Evolutionary conservation across 1,284 basidiomycete genomes (phyloP), one percentile per base, ranked within the genome.

Genomic region (Leccinum griseonigrum): DNA sequence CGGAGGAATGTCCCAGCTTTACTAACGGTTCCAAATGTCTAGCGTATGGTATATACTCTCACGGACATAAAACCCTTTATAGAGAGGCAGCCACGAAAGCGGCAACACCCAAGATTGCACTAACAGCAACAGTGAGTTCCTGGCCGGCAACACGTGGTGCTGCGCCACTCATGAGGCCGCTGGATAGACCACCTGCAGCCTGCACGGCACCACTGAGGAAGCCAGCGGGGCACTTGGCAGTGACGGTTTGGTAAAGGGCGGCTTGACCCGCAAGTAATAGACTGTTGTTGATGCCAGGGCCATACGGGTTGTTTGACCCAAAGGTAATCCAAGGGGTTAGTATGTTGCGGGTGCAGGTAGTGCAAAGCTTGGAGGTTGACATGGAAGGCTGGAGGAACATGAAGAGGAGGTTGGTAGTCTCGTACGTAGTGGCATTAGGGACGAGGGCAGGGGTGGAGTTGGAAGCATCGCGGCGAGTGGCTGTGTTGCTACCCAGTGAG

Each of bases 241-340:
- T 74, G 68, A 94, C 79, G 59, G 79, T 84, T 36, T 70, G 70
- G 83, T 91, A 95, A 46, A 97, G 82, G 3, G 69, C 71, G 18
- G 76, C 61, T 77, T 96, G 93, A 61, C 83, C 84, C 46, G 78
- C 73, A 60, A 97, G 80, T 64, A 96, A 79, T 36, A 79, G 74
- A 69, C 87, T 91, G 67, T 82, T 80, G 63, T 66, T 59, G 52
- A 96, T 69, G 60, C 94, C 94, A 32, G 89, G 83, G 4, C 81
- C 90, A 74, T 95, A 96, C 1, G 88, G 87, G 53, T 80, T 76
- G 62, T 76, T 73, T 54, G 85, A 83, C 78, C 95, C 90, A 76
- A 85, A 95, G 63, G 78, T 76, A 75, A 93, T 87, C 82, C 91
- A 97, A 8, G 86, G 66, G 6, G 85, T 83, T 66, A 97, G 72